Evolutionary conservation across 2,329 filamentous ascomycete genomes (phyloP), one percentile per base, ranked within the genome.

Genomic region (Orbilia ellipsospora): DNA sequence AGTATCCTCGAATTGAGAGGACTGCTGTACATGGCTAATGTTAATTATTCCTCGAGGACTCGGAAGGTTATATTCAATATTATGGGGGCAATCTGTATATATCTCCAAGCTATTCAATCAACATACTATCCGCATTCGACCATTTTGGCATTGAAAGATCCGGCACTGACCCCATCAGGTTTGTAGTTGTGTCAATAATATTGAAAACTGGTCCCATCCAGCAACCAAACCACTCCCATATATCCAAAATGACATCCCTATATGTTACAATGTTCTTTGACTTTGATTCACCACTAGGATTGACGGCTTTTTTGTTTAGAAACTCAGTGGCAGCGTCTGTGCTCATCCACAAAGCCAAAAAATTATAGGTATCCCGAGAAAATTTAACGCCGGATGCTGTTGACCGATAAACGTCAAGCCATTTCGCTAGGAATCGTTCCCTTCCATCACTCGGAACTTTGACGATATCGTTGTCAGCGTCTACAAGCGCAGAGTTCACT

Each of bases 131-230:
- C 12, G 50, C 26, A 13, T 18, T 52, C 50, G 26, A 55, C 52
- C 52, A 57, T 42, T 18, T 18, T 44, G 54, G 54, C 15, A 6
- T 12, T 10, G 54, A 57, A 3, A 20, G 31, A 20, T 57, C 54
- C 12, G 54, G 54, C 13, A 57, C 20, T 2, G 54, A 18, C 13
- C 54, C 54, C 8, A 57, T 8, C 12, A 57, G 8, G 13, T 42
- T 42, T 13, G 31, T 16, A 3, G 54, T 13, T 7, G 7, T 16
- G 40, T 57, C 31, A 8, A 57, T 57, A 3, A 57, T 18, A 20
- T 44, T 40, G 31, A 57, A 18, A 2, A 57, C 54, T 4, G 54
- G 31, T n/a, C 12, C 18, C 54, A 42, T 12, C 54, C 28, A 57
- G n/a, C 28, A 40, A 2, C 54, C 16, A 42, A 57, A 44, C 28